Base-by-base conservation (phyloP, 2,329 filamentous ascomycete species). In the Bipolaris oryzae region DNA sequence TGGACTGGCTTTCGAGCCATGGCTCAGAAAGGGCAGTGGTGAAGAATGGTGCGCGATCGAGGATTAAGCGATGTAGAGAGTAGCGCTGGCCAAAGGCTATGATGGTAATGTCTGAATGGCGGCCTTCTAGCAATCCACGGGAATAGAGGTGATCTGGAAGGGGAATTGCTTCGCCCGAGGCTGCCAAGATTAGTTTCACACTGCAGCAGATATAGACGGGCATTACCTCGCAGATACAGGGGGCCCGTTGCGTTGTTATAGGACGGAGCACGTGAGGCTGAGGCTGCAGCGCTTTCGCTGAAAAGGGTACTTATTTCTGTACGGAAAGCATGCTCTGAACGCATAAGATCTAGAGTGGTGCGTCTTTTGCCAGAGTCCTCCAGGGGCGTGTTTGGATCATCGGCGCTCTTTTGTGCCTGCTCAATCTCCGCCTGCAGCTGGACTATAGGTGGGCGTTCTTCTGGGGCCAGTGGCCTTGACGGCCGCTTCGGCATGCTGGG, bases 31-130 rank as follows among this genome's bases (percentile, higher is more conserved):
- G 74, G 13, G 82, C 82, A 13, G 79, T 80, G 2, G 79, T 77
- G 68, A 85, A 85, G 76, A 84, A 85, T 0, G 82, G 82, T 4
- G 83, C 81, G 49, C 81, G 79, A 64, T 85, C 83, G 18, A 85
- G 79, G 18, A 85, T 77, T 7, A 85, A 72, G 16, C 83, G 81
- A 63, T 85, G 83, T 6, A 85, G 76, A 55, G 76, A 77, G 68
- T 85, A 85, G 45, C 74, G 73, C 41, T 80, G 78, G 9, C 79
- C 79, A 64, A 85, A 85, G 1, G 82, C 83, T 53, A 80, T 73
- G 47, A 85, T 70, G 20, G 79, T 80, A 48, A 85, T 84, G 61
- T 85, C 83, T 0, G 81, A 84, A 59, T 85, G 82, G 4, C 77
- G 75, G 11, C 83, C 83, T 55, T 79, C 74, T 13, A 84, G 70